Evolutionary conservation across 2,329 filamentous ascomycete genomes (phyloP), one percentile per base, ranked within the genome.

Genomic region (Fusarium nanum): DNA sequence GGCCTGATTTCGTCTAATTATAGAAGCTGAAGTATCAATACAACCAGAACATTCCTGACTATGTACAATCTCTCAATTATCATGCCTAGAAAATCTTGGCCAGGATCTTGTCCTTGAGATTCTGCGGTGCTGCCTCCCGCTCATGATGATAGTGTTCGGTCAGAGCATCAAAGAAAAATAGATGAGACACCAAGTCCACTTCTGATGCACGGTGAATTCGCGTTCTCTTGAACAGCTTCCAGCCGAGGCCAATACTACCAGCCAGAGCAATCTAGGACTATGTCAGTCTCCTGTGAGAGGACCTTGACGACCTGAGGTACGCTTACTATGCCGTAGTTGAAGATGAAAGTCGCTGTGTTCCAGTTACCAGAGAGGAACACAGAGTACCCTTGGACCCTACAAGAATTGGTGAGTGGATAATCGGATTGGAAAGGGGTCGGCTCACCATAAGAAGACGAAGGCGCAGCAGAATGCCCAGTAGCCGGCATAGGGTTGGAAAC

Each of bases 291-390:
- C 11, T 3, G 14, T 20, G 11, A 6, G 5, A 18, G 9, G 13
- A 7, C 18, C 6, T 6, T 27, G 1, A 16, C 7, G 4, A 6
- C 8, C 3, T 1, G 18, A 2, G 11, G 4, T 2, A n/a, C 12
- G 12, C 44, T 28, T 20, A 5, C 5, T 12, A 45, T 18, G 1
- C 40, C 40, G n/a, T 20, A 45, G 12, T 56, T 59, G 40, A 45
- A 37, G 18, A 59, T 37, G 6, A 59, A 37, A 1, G 46, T 27
- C 6, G 55, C 27, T 2, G 34, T 50, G 32, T 28, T 53, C 55
- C 18, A 58, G 20, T 53, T 42, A 9, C 27, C 27, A 4, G 22
- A 30, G 13, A 53, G 47, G 7, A 58, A 53, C 5, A 58, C 55
- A 2, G 46, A 27, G 4, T 58, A 53, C 2, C 55, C 27, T 53